Conservation (phyloP, 305 asterid genomes). For the Fraxinus paxiana region DNA sequence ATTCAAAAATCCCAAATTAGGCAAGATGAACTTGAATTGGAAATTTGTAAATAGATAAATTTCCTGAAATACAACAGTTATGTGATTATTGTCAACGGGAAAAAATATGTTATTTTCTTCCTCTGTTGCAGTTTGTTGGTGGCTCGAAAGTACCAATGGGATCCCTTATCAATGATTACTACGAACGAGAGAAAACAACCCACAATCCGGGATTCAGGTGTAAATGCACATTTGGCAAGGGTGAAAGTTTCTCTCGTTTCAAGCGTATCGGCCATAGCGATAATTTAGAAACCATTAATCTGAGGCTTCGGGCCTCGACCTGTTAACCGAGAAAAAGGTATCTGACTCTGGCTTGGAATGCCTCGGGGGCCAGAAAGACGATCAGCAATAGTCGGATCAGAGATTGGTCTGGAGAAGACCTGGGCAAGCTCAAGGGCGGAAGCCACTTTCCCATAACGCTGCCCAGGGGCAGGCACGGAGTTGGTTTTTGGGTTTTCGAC, state of each 20-base stretch:
- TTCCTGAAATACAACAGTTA: background rate
- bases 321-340: slow-evolving; percentile 73
- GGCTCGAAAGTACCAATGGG: background rate
- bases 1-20: background rate
- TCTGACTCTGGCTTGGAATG: slow-evolving; percentile 47
- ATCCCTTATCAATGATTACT: background rate
- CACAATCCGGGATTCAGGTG: background rate
- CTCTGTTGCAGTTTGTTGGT: background rate
- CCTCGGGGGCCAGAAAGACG: slow-evolving; percentile 54
- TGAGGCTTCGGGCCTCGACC: slow-evolving; percentile 77
- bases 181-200: background rate
- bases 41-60: background rate
- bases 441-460: slow-evolving; percentile 67
- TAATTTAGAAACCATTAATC: slow-evolving; percentile 68
- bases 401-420: slow-evolving; percentile 70
- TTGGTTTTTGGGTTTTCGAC: slow-evolving; percentile 46
- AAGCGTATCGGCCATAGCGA: background rate
- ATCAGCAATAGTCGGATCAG: slow-evolving; percentile 50
- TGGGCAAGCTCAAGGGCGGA: slow-evolving; percentile 92
- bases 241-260: background rate
- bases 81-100: background rate
- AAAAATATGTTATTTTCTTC: background rate
- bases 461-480: slow-evolving; percentile 34
- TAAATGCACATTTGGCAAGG: background rate
- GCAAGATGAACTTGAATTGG: background rate